phyloP scores from a whole-genome alignment of 2,329 filamentous ascomycete species.

The Cladosporium cucumerinum region DNA sequence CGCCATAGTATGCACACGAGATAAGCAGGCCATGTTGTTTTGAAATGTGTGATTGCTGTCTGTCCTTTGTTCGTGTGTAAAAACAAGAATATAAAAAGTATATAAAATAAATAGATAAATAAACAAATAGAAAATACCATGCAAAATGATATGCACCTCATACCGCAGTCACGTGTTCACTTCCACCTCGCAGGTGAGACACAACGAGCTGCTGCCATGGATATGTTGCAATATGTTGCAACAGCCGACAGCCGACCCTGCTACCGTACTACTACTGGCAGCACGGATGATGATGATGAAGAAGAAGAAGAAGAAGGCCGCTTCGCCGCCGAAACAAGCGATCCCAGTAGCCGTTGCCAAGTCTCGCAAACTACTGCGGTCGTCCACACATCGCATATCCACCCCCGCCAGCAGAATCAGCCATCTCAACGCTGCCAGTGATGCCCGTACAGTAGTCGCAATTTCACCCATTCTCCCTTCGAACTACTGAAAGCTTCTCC shows the following conservation, averaged over 20 bases:
- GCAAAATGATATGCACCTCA: background rate
- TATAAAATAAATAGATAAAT: too few species aligned
- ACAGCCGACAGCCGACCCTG: background rate
- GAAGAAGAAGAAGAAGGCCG: background rate
- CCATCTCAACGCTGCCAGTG: background rate
- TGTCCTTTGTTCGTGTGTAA: background rate
- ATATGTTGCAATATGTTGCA: too few species aligned
- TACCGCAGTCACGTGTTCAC: background rate
- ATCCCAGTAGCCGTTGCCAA: slow-evolving; percentile 8
- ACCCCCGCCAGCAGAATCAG: background rate
- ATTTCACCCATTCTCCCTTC: background rate
- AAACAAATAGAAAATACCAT: too few species aligned
- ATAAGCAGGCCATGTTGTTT: background rate
- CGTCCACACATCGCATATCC: background rate
- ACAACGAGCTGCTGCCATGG: background rate
- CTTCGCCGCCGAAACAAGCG: background rate
- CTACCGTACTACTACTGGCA: background rate
- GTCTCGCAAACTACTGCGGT: background rate
- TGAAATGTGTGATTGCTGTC: background rate
- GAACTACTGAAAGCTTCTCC: slow-evolving; percentile 5
- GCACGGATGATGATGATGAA: background rate
- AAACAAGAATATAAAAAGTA: too few species aligned
- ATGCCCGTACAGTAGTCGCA: background rate
- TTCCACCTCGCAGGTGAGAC: background rate
- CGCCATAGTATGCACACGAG: background rate